phyloP scores from a whole-genome alignment of 2,329 filamentous ascomycete genomes.

The Phoma sp. region DNA sequence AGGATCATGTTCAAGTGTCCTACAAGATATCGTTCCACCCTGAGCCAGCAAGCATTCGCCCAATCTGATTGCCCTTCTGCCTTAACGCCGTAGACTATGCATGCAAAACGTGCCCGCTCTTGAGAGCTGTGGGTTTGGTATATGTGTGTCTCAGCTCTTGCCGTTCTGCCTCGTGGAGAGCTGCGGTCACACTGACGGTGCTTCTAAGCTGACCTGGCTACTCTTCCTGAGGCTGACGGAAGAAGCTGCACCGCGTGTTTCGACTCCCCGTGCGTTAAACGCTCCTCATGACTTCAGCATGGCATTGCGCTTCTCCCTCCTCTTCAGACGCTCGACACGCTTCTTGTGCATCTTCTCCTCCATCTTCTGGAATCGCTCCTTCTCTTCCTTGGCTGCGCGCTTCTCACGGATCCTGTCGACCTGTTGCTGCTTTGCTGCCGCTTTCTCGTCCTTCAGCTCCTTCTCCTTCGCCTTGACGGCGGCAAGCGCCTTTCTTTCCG shows the following conservation, averaged over 20 bases:
- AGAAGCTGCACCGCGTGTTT: background rate
- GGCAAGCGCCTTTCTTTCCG: constrained; percentile 70
- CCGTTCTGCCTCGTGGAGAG: background rate
- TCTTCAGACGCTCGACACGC: constrained; percentile 88
- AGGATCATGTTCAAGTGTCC: background rate
- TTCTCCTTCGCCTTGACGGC: constrained; percentile 92
- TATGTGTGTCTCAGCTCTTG: background rate
- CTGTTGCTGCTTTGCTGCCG: constrained; percentile 70
- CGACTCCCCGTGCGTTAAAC: background rate
- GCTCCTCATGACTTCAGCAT: constrained; percentile 60
- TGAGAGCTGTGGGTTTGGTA: background rate
- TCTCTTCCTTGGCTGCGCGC: constrained; percentile 88
- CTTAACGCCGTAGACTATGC: constrained; percentile 14
- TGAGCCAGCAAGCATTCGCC: background rate
- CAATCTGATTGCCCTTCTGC: background rate
- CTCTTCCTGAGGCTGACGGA: background rate
- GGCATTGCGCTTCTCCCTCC: constrained; percentile 96
- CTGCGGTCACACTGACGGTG: background rate
- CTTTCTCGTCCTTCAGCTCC: constrained; percentile 93
- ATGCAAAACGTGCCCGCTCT: background rate
- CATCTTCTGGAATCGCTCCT: constrained; percentile 89
- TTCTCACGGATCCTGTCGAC: constrained; percentile 84
- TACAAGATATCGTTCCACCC: background rate
- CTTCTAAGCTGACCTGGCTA: background rate
- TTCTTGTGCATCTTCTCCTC: constrained; percentile 98